Evolutionary conservation across 2,329 filamentous ascomycete genomes (phyloP).

Genomic region (Stagonosporopsis chrysanthemi): DNA sequence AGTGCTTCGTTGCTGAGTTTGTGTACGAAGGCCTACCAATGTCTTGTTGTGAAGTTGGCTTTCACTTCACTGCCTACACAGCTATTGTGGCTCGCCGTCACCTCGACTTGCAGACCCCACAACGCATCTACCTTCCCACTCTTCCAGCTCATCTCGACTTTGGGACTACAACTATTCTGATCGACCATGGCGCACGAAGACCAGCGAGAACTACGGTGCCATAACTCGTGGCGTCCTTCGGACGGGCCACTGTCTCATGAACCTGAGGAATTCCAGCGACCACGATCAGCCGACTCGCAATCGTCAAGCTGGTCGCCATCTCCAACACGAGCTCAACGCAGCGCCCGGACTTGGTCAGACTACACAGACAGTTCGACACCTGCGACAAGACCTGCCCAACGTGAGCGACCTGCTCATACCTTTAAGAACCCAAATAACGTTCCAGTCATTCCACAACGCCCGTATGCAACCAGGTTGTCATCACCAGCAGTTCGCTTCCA

Average conservation of each 20-base stretch:
- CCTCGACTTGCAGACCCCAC: background rate
- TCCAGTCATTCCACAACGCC: background rate
- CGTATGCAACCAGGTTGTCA: background rate
- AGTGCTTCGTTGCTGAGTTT: background rate
- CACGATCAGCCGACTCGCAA: background rate
- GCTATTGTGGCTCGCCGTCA: background rate
- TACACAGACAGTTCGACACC: background rate
- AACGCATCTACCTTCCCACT: background rate
- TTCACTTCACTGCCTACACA: conserved; percentile 6
- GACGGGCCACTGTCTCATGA: background rate
- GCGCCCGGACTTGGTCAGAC: background rate
- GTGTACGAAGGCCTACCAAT: background rate
- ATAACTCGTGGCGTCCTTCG: conserved; percentile 14
- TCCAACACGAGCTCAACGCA: background rate
- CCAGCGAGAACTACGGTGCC: background rate
- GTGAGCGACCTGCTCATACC: background rate
- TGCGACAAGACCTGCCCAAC: background rate
- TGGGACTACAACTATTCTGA: background rate
- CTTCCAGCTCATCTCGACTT: background rate
- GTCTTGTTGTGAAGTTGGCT: background rate
- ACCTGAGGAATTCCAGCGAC: background rate
- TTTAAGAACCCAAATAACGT: conserved; percentile 10
- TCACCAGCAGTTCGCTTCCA: background rate
- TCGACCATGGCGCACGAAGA: conserved; percentile 1
- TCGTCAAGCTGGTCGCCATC: no score